phyloP scores from a whole-genome alignment of 2,329 filamentous ascomycete genomes.

The Fusarium sp. region DNA sequence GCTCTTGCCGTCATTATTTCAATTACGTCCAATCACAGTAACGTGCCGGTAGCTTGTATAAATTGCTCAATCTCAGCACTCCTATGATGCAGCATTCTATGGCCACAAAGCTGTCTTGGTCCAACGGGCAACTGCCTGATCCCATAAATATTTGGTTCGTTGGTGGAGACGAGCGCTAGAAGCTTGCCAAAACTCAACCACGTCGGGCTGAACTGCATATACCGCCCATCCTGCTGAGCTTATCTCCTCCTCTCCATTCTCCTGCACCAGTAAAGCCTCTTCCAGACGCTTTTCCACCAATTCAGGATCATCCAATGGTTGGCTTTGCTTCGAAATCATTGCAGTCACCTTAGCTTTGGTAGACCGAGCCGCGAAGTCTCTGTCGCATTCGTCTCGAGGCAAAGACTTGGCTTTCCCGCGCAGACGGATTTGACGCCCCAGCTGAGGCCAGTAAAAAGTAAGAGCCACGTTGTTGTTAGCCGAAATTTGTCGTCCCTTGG shows the following conservation, averaged over 20 bases:
- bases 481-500: slow-evolving; percentile 6
- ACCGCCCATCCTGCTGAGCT: not conserved
- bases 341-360: slow-evolving; percentile 8
- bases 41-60: not conserved
- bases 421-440: slow-evolving; percentile 3
- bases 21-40: accelerated
- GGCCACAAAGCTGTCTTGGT: slow-evolving; percentile 1
- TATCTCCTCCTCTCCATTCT: not conserved
- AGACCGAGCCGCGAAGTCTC: slow-evolving; percentile 9
- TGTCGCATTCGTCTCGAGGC: not conserved
- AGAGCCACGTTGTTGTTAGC: not conserved
- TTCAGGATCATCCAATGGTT: not conserved
- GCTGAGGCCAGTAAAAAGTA: slow-evolving; percentile 17
- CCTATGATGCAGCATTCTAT: not conserved
- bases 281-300: not conserved
- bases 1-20: not conserved
- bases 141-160: not conserved
- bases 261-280: not conserved
- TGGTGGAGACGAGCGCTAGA: slow-evolving; percentile 12
- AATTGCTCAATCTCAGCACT: not conserved
- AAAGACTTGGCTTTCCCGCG: not conserved
- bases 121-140: not conserved
- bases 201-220: slow-evolving; percentile 2
- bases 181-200: slow-evolving; percentile 18
- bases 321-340: slow-evolving; percentile 10